Conservation (phyloP, 2,329 filamentous ascomycete species). For the Cryoendolithus antarcticus region DNA sequence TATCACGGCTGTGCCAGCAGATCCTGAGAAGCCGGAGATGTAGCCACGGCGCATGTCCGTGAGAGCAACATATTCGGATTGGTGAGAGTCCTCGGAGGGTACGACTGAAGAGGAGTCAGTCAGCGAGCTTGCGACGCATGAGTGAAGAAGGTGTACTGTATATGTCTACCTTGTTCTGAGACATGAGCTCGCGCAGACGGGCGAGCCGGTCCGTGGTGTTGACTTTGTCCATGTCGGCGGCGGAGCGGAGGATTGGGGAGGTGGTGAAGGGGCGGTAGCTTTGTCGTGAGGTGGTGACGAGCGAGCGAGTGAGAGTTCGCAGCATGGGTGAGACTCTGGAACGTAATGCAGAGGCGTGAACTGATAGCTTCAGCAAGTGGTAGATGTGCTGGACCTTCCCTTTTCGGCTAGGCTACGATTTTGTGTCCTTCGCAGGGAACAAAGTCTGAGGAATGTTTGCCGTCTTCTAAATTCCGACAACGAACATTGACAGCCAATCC, state of each 20-base stretch:
- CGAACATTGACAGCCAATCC: no score
- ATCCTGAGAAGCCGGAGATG: conserved; percentile 90
- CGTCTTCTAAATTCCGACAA: no score
- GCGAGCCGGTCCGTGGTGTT: conserved; percentile 66
- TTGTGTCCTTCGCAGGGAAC: no score
- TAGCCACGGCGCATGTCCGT: conserved; percentile 85
- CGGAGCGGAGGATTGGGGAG: conserved; percentile 8
- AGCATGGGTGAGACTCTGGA: conserved; percentile 3
- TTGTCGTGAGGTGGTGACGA: conserved; percentile 2
- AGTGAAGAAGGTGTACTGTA: conserved; percentile 54
- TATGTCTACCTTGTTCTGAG: conserved; percentile 71
- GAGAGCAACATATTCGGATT: conserved; percentile 95
- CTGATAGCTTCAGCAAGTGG: no score
- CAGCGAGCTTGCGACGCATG: conserved; percentile 21
- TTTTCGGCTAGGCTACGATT: no score
- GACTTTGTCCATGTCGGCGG: conserved; percentile 58
- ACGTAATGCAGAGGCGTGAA: background rate
- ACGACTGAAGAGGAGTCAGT: conserved; percentile 51
- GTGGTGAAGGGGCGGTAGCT: conserved; percentile 12
- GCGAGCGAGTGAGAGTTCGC: background rate
- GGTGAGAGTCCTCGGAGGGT: conserved; percentile 92
- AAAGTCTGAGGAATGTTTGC: no score
- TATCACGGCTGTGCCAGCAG: conserved; percentile 83
- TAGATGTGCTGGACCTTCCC: no score
- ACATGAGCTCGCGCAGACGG: conserved; percentile 74